Conservation (phyloP, 768 basidiomycete species). For the Boletus fagicola region DNA sequence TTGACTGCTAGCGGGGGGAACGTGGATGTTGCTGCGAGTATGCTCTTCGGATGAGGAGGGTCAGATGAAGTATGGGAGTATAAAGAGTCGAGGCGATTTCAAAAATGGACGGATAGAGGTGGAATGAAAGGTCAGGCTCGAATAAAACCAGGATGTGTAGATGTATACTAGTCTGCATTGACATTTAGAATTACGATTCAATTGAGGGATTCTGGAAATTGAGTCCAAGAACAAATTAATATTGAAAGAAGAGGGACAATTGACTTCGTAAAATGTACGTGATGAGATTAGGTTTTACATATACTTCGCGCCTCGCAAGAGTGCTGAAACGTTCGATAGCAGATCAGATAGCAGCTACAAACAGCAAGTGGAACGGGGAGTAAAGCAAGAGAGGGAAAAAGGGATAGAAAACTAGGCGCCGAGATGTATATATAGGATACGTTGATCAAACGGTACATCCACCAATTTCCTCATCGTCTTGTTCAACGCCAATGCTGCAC, state of each 20-base stretch:
- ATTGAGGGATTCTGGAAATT: neutral
- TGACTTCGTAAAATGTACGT: neutral
- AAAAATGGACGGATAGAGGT: neutral
- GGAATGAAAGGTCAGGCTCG: neutral
- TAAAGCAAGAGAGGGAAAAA: too few relatives aligned
- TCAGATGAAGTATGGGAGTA: neutral
- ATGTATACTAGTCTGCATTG: neutral
- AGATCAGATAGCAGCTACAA: too few relatives aligned
- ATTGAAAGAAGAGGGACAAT: neutral
- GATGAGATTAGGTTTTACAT: too few relatives aligned
- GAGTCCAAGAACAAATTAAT: neutral
- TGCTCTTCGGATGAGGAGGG: slow-evolving; percentile 60
- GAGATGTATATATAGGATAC: too few relatives aligned
- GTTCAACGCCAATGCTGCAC: too few relatives aligned
- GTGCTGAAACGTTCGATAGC: too few relatives aligned
- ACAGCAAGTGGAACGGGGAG: too few relatives aligned
- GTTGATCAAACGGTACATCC: too few relatives aligned
- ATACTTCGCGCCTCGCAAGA: too few relatives aligned
- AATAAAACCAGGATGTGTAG: neutral
- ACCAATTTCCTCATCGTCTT: too few relatives aligned
- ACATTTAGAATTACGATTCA: neutral
- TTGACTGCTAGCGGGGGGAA: slow-evolving; percentile 83
- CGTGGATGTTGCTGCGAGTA: slow-evolving; percentile 82
- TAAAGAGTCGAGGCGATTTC: neutral
- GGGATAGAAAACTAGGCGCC: too few relatives aligned